Evolutionary conservation across 352 stramenopile species (phyloP).

Genomic region (Pythium plurisporium): DNA sequence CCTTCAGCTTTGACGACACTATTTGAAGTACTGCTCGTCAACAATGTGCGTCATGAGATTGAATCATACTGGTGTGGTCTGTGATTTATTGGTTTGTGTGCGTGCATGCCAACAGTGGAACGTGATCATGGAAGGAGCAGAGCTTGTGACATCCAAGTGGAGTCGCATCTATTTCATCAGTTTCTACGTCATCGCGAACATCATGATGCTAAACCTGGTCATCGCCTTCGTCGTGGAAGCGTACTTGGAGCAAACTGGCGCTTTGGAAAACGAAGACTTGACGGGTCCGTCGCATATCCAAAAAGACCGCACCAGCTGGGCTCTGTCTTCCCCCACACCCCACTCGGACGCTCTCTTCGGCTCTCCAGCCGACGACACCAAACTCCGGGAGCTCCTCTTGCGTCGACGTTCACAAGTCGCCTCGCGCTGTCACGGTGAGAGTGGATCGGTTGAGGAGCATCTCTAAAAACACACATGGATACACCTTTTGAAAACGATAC

Average conservation of each 20-base stretch:
- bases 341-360: neutral
- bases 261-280: conserved; percentile 2
- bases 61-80: neutral
- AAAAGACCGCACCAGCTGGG: neutral
- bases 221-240: conserved; percentile 64
- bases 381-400: conserved; percentile 1
- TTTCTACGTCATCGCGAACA: conserved; percentile 67
- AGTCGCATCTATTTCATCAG: conserved; percentile 66
- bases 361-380: neutral
- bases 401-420: conserved; percentile 19
- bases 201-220: conserved; percentile 70
- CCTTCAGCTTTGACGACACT: conserved; percentile 49
- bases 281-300: neutral
- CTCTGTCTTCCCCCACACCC: neutral
- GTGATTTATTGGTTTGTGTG: neutral
- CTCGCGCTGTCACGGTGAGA: conserved; percentile 32
- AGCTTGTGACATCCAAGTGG: conserved; percentile 46
- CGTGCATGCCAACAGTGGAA: conserved; percentile 43
- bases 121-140: conserved; percentile 60
- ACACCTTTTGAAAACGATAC: conserved; percentile 3
- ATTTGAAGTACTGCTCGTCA: conserved; percentile 75
- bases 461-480: conserved; percentile 23
- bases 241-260: conserved; percentile 36
- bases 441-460: conserved; percentile 43
- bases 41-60: conserved; percentile 42